Evolutionary conservation across 257 asterid species (phyloP).

Genomic region (Fraxinus cuspidata): DNA sequence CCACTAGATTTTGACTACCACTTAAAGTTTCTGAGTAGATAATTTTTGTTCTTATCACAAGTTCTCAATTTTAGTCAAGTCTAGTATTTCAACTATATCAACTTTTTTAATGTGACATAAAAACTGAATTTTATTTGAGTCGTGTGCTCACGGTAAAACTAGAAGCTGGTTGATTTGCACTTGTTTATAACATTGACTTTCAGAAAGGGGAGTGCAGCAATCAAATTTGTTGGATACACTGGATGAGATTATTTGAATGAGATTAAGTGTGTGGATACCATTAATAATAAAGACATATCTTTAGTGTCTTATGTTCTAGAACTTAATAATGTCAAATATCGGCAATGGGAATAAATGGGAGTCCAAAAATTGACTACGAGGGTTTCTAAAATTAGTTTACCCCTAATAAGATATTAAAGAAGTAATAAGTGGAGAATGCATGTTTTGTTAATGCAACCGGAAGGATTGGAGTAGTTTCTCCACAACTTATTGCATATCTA

Average conservation of each 20-base stretch:
- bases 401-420: background rate
- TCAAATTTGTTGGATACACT: background rate
- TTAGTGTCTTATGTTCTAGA: background rate
- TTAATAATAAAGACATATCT: background rate
- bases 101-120: background rate
- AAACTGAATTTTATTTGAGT: background rate
- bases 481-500: background rate
- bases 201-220: background rate
- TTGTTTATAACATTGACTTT: background rate
- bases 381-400: background rate
- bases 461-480: background rate
- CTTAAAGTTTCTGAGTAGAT: background rate
- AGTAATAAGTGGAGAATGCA: background rate
- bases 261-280: background rate
- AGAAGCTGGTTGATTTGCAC: background rate
- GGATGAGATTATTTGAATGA: background rate
- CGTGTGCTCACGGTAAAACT: background rate
- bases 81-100: background rate
- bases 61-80: background rate
- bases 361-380: background rate
- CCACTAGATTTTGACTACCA: background rate
- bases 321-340: background rate
- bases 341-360: background rate
- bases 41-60: background rate
- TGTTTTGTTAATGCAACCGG: background rate